Evolutionary conservation across 2,329 filamentous ascomycete genomes (phyloP).

Genomic region (Ophiocordyceps sinensis): DNA sequence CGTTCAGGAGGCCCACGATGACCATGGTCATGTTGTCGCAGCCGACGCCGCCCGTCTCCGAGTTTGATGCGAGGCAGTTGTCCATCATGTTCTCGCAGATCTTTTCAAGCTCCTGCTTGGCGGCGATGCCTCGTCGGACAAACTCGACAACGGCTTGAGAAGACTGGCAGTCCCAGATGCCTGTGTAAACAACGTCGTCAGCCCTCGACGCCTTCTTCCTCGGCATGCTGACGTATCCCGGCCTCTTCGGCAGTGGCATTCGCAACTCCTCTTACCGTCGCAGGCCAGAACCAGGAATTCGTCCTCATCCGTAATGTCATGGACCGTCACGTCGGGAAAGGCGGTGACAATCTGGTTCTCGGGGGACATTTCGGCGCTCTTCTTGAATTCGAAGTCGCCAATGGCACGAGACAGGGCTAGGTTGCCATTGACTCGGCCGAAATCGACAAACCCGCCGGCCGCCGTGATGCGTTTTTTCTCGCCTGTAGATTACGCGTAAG

Average conservation of each 20-base stretch:
- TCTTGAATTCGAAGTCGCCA: conserved; percentile 99
- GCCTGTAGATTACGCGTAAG: conserved; percentile 31
- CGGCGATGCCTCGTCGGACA: conserved; percentile 86
- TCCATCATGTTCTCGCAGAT: conserved; percentile 99
- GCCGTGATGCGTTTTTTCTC: conserved; percentile 94
- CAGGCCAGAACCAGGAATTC: conserved; percentile 91
- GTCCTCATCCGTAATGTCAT: conserved; percentile 83
- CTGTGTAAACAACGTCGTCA: conserved; percentile 28
- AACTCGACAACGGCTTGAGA: conserved; percentile 97
- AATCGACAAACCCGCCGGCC: conserved; percentile 94
- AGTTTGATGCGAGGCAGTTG: conserved; percentile 95
- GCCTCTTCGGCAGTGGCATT: too few relatives aligned
- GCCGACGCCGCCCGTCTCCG: conserved; percentile 91
- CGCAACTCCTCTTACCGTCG: conserved; percentile 50
- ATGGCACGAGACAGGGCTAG: conserved; percentile 92
- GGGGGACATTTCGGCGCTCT: conserved; percentile 90
- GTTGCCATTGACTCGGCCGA: conserved; percentile 96
- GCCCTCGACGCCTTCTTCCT: too few relatives aligned
- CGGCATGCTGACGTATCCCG: too few relatives aligned
- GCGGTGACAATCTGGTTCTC: conserved; percentile 98
- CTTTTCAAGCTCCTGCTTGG: conserved; percentile 84
- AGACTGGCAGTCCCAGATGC: conserved; percentile 99
- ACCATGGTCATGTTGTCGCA: conserved; percentile 99
- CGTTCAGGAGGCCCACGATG: conserved; percentile 76
- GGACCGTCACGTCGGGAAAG: conserved; percentile 83